Conservation (phyloP, 75 land plant genomes). For the Sequoia sempervirens region DNA sequence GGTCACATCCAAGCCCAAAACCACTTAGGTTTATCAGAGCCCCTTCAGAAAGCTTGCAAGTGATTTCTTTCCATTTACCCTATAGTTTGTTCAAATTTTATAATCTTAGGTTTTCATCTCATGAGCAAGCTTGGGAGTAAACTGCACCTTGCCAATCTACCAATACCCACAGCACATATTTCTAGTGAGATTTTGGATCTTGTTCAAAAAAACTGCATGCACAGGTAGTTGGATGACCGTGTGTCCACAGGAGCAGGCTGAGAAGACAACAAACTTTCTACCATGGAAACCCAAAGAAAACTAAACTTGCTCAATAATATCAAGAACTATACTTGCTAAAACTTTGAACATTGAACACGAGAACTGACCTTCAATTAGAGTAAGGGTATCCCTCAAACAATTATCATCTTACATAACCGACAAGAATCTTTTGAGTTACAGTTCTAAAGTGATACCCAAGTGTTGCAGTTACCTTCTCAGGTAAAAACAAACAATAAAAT, state of each 20-base stretch:
- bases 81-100: not conserved
- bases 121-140: not conserved
- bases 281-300: not conserved
- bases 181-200: not conserved
- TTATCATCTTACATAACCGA: not conserved
- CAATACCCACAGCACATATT: not conserved
- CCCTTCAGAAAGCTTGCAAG: not conserved
- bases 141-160: not conserved
- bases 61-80: not conserved
- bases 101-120: not conserved
- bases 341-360: not conserved
- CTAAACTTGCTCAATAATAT: not conserved
- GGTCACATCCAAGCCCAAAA: not conserved
- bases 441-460: not conserved
- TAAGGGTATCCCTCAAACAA: not conserved
- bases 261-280: not conserved
- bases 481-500: not conserved
- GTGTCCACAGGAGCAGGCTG: not conserved
- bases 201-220: not conserved
- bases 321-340: not conserved
- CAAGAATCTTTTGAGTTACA: not conserved
- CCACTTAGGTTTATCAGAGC: not conserved
- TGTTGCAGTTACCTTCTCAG: not conserved
- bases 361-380: not conserved
- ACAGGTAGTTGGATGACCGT: not conserved